These are phyloP conservation scores for Stylosanthes scabra DNA, from an alignment of 331 rosid species.

Conservation along the genomic window DNA sequence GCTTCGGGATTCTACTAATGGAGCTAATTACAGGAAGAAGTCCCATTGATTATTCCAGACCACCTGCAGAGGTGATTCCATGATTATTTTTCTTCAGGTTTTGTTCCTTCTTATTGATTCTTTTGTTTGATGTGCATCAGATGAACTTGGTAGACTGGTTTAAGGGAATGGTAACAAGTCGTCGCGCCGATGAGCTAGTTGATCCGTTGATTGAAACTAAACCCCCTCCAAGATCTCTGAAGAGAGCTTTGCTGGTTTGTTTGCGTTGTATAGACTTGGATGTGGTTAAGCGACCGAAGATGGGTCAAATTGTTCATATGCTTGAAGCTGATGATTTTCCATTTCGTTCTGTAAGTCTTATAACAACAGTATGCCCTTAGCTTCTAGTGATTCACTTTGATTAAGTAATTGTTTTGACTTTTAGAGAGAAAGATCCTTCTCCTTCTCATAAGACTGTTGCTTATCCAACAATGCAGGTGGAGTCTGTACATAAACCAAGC, in stretches of 20 bases:
- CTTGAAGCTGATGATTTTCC: conserved; percentile 98
- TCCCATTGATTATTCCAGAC: conserved; percentile 88
- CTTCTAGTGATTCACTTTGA: conserved; percentile 1
- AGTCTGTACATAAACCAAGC: conserved; percentile 51
- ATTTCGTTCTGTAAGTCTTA: conserved; percentile 74
- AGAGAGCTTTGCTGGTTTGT: conserved; percentile 88
- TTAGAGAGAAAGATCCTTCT: conserved; percentile 55
- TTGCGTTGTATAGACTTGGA: conserved; percentile 96
- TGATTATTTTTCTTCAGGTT: conserved; percentile 11
- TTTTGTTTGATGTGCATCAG: conserved; percentile 57
- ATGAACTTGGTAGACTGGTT: conserved; percentile 99
- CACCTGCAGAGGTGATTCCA: conserved; percentile 85
- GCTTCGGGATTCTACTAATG: conserved; percentile 96
- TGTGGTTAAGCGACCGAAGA: conserved; percentile 87
- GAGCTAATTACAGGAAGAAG: conserved; percentile 97
- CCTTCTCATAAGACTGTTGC: conserved; percentile 41
- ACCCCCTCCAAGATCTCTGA: conserved; percentile 84
- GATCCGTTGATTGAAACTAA: conserved; percentile 85
- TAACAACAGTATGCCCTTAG: not conserved
- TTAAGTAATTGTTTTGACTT: conserved; percentile 7
- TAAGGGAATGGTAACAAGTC: conserved; percentile 91
- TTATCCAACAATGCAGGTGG: conserved; percentile 51
- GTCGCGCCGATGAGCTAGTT: conserved; percentile 82
- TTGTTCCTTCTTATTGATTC: conserved; percentile 13
- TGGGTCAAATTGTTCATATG: conserved; percentile 99